Evolutionary conservation across 495 filamentous ascomycete genomes (phyloP), one percentile per base, ranked within the genome.

Genomic region (Aspergillus affinis): DNA sequence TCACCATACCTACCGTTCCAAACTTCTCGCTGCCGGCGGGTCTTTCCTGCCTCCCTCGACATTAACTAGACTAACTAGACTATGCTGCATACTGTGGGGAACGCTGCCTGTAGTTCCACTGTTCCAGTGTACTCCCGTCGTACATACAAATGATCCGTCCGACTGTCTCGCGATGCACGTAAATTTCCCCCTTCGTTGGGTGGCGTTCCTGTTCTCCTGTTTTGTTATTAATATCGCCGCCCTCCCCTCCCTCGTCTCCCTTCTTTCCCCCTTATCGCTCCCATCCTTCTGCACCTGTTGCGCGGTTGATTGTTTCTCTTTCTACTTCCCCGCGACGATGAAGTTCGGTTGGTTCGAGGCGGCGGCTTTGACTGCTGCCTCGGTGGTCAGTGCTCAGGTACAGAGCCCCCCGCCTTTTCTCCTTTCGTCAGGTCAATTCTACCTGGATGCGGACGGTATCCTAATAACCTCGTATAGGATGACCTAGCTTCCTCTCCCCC

Each of bases 401-500:
- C 6, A 20, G 6, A 23, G 13, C 7, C 10, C 23, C 41, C 1
- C n/a, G n/a, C n/a, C 17, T 21, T 27, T 48, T 10, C 49, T 12
- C n/a, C 29, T 19, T 26, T 26, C 2, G 23, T 26, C 23, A 26
- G 9, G 6, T 18, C 13, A 32, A 26, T 3, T 20, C 17, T 4
- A 0, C 15, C 19, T 60, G 45, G 47, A 51, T 58, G 19, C 13
- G 18, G 8, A 6, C 27, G 55, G 51, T 52, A 19, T 30, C 10
- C 51, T 51, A 18, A 32, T 7, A 12, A 51, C 23, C 54, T 41
- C 5, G 27, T 41, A 13, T 51, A 63, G 61, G 54, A 78, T 74
- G 64, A 71, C 19, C 53, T 78, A 32, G 72, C 76, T 4, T 75
- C 69, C 54, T 79, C 76, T 18, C 85, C 86, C 52, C 91, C 92